Percentiles rank a stretch among this genome's conserved stretches.
Conservation (phyloP, 306 rosid species). For the Corylus heterophylla region DNA sequence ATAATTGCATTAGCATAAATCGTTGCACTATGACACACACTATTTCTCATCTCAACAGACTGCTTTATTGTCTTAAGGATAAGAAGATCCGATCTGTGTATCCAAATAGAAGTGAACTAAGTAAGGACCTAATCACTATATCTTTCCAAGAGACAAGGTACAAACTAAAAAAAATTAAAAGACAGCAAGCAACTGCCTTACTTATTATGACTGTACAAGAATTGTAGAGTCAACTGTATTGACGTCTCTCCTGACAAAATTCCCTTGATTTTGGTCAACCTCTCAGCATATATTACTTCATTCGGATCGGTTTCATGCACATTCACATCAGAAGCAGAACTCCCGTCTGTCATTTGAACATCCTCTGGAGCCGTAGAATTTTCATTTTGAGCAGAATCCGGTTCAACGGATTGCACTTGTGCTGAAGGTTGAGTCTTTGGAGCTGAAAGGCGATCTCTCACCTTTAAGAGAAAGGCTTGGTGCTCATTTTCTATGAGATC, state of each 20-base stretch:
- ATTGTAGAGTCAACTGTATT: conserved; percentile 84
- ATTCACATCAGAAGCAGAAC: conserved; percentile 36
- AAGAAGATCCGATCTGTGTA: conserved; percentile 91
- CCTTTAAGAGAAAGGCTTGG: conserved; percentile 89
- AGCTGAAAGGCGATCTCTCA: conserved; percentile 71
- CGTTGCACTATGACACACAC: conserved; percentile 96
- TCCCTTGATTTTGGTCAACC: conserved; percentile 80
- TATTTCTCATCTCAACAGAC: conserved; percentile 98
- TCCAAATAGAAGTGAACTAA: conserved; percentile 32
- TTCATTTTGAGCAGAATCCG: conserved; percentile 57
- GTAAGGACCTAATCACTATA: conserved; percentile 22
- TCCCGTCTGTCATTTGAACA: conserved; percentile 81
- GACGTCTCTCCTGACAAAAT: conserved; percentile 95
- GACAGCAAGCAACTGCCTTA: conserved; percentile 41
- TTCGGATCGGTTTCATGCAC: conserved; percentile 66
- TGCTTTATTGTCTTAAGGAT: conserved; percentile 95
- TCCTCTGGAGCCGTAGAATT: conserved; percentile 56
- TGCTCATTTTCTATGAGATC: conserved; percentile 96
- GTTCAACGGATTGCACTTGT: conserved; percentile 45
- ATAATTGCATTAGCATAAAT: conserved; percentile 93
- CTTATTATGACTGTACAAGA: conserved; percentile 97
- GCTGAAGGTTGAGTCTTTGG: conserved; percentile 61
- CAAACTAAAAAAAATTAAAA: conserved; percentile 20
- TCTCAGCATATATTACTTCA: conserved; percentile 76
- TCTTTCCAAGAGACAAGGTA: conserved; percentile 5